Conservation (phyloP, 2,329 filamentous ascomycete genomes). For the Trichoderma oligosporum region DNA sequence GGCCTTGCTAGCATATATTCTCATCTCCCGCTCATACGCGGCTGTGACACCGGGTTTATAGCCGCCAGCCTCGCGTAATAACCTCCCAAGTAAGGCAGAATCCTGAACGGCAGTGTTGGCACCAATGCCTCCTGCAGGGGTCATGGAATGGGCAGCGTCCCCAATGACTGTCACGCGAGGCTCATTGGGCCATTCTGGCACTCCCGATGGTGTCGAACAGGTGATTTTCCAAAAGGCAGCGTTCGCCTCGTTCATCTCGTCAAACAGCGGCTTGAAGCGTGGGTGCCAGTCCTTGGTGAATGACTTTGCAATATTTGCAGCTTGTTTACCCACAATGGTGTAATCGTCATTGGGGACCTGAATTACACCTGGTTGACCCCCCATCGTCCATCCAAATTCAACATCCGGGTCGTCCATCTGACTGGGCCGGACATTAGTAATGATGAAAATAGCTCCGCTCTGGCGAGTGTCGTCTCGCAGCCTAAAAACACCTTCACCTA, state of each 20-base stretch:
- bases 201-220: slow-evolving; percentile 55
- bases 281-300: slow-evolving; percentile 55
- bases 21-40: slow-evolving; percentile 60
- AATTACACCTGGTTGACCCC: slow-evolving; percentile 54
- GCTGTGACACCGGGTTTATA: slow-evolving; percentile 51
- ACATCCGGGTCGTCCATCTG: slow-evolving; percentile 57
- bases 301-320: slow-evolving; percentile 54
- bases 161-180: slow-evolving; percentile 56
- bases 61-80: slow-evolving; percentile 51
- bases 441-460: slow-evolving; percentile 49
- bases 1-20: slow-evolving; percentile 54
- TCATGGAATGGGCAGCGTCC: slow-evolving; percentile 57
- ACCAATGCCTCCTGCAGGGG: slow-evolving; percentile 52
- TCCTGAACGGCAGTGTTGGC: slow-evolving; percentile 56
- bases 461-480: slow-evolving; percentile 47
- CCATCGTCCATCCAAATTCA: slow-evolving; percentile 63
- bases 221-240: slow-evolving; percentile 66
- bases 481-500: slow-evolving; percentile 61
- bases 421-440: slow-evolving; percentile 59
- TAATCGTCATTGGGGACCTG: slow-evolving; percentile 57
- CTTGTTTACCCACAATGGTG: slow-evolving; percentile 52
- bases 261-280: slow-evolving; percentile 53
- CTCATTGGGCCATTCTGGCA: slow-evolving; percentile 58
- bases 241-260: slow-evolving; percentile 53
- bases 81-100: slow-evolving; percentile 49